Evolutionary conservation across 306 rosid genomes (phyloP), one percentile per base, ranked within the genome.

Genomic region (Cicer bijugum): DNA sequence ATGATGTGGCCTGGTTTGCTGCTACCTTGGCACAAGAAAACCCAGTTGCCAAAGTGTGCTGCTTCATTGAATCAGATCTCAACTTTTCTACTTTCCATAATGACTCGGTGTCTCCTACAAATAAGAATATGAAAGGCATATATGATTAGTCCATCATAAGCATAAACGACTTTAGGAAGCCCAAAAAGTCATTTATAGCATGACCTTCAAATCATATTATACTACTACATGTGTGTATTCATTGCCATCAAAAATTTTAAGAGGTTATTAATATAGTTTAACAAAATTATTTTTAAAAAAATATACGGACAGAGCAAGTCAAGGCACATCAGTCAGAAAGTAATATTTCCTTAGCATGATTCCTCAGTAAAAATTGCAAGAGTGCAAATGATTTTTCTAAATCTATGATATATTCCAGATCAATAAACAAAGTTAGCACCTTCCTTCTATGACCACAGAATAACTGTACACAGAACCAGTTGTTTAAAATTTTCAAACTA

Each of bases 21-120:
- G 44, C 61, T 69, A 93, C 98, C 98, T 93, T 93, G 53, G 85
- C 93, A 74, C 96, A 85, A 50, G 97, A 80, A 83, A 93, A 79
- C 44, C 93, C 97, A 80, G 78, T 88, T 68, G 75, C 64, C 80
- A 94, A 77, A 50, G 90, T 87, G 57, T 91, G 97, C 58, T 62
- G 83, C 85, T 91, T 91, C 86, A 55, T 77, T 38, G 90, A 63
- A 81, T 87, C 83, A 3, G 93, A 87, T 81, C 96, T 87, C 77
- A 91, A 72, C 78, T 86, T 87, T 85, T 94, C 91, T 74, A 86
- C 84, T 85, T 80, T 86, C 95, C 92, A 87, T 71, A 91, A 82
- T 46, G 91, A 79, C 47, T 85, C 85, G 3, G 62, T 85, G 65
- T 91, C 95, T 62, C 97, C 98, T 93, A 51, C 58, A 78, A 77